Base-by-base conservation (phyloP, 352 stramenopile species). In the Pythium coloratum region DNA sequence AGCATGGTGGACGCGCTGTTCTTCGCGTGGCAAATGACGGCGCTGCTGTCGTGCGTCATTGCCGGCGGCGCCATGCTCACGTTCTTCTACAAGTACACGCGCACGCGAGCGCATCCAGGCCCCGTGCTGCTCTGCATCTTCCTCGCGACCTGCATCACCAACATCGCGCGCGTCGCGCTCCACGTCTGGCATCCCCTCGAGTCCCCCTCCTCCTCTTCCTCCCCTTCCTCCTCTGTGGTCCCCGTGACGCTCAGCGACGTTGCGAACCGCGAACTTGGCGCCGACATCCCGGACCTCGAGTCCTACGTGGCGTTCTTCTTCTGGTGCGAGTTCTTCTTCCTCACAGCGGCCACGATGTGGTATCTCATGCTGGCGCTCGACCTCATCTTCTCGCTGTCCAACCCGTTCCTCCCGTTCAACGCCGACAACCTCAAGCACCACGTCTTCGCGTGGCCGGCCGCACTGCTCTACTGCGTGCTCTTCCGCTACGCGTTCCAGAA, bases 381-480 rank as follows among this genome's bases (percentile, higher is more conserved):
- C 60, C 72, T 95, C 44, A 94, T 95, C 68, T 94, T 92, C 71
- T 95, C 87, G 67, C 75, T 95, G 12, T 92, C 83, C 47, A 95
- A 95, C 69, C 87, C 87, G 66, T 95, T 95, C 72, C 66, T 95
- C 55, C 87, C 87, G 8, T 95, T 95, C 76, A 89, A 92, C 67
- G 81, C 84, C 55, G 86, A 95, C 76, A 90, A 90, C 64, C 68
- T 92, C 72, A 91, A 92, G 73, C 84, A 94, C 65, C 85, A 95
- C 71, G 74, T 92, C 50, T 84, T 80, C 53, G 85, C 87, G n/a
- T 95, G 87, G 87, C 87, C 87, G 2, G 70, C 69, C 0, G 76
- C 87, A n/a, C 40, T 89, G 20, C 55, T 88, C 28, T 95, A 86
- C 72, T 90, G 85, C 55, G 62, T 88, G 32, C 38, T 84, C 9